Percentiles rank a stretch among this genome's conserved stretches.
phyloP scores from a whole-genome alignment of 768 basidiomycete genomes.

The Amanita rubescens region DNA sequence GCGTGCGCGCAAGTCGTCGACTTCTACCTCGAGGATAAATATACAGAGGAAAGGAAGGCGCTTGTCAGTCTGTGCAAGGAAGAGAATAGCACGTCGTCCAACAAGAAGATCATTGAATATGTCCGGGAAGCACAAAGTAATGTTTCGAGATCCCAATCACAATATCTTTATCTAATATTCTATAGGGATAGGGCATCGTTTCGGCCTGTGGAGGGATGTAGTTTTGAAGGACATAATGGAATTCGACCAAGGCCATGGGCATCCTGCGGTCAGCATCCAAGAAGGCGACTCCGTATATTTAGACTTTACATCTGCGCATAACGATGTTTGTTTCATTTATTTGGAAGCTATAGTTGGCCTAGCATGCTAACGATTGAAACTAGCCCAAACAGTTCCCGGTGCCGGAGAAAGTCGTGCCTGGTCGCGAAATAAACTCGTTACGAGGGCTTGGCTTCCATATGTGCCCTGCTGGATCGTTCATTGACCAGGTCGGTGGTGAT shows the following conservation, averaged over 20 bases:
- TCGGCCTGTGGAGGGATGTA: constrained; percentile 13
- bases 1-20: constrained; percentile 19
- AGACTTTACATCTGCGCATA: constrained; percentile 11
- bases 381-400: constrained; percentile 10
- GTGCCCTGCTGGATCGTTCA: constrained; percentile 16
- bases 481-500: constrained; percentile 14
- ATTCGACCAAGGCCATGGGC: constrained; percentile 6
- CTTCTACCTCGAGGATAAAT: constrained; percentile 18
- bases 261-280: no score
- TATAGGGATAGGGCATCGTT: constrained; percentile 12
- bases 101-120: constrained; percentile 17
- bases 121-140: constrained; percentile 21
- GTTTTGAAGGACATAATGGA: neutral
- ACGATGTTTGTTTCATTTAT: constrained; percentile 8
- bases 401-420: constrained; percentile 8
- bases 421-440: constrained; percentile 10
- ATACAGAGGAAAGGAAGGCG: constrained; percentile 11
- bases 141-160: neutral
- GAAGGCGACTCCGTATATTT: no score
- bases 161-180: neutral
- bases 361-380: neutral
- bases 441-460: constrained; percentile 20
- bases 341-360: neutral
- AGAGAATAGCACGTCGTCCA: constrained; percentile 7
- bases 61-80: constrained; percentile 13